A percentile compares a stretch with the other conserved stretches of the same genome.
phyloP scores from a whole-genome alignment of 78 protist species.

The Chrysochromulina parva region DNA sequence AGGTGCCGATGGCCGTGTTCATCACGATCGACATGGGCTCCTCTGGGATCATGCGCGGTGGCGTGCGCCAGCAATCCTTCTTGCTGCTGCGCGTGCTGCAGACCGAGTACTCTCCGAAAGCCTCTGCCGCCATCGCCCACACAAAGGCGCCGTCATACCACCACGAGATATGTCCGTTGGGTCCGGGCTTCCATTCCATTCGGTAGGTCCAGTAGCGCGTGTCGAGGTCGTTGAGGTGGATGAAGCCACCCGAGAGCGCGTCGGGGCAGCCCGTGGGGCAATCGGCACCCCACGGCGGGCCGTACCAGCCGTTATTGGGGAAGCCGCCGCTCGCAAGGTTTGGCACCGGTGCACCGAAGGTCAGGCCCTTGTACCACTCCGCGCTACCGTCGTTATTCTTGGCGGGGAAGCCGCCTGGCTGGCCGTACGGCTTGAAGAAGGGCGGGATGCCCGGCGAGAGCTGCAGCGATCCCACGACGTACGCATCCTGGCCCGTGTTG shows the following conservation, averaged over 20 bases:
- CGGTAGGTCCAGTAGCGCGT: neutral
- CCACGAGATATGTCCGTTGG: neutral
- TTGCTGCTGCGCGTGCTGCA: neutral
- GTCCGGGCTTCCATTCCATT: neutral
- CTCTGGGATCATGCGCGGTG: neutral
- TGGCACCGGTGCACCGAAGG: neutral
- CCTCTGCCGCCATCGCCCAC: neutral
- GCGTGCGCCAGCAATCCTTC: neutral
- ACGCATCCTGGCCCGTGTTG: neutral
- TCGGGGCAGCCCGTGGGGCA: conserved; percentile 12
- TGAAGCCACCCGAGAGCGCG: conserved; percentile 13
- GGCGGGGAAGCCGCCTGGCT: neutral
- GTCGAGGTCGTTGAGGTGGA: neutral
- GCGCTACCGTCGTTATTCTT: neutral
- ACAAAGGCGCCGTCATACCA: neutral
- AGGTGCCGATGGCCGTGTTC: neutral
- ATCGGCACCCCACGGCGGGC: neutral
- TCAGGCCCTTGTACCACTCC: neutral
- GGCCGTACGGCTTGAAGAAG: neutral
- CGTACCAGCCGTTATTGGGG: neutral
- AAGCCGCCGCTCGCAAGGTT: neutral
- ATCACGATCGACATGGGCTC: conserved; percentile 23
- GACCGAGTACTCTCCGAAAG: neutral
- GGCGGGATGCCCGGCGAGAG: neutral
- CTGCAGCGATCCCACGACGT: neutral